Evolutionary conservation across 1,284 basidiomycete species (phyloP).

Genomic region (Dichomitus squalens): DNA sequence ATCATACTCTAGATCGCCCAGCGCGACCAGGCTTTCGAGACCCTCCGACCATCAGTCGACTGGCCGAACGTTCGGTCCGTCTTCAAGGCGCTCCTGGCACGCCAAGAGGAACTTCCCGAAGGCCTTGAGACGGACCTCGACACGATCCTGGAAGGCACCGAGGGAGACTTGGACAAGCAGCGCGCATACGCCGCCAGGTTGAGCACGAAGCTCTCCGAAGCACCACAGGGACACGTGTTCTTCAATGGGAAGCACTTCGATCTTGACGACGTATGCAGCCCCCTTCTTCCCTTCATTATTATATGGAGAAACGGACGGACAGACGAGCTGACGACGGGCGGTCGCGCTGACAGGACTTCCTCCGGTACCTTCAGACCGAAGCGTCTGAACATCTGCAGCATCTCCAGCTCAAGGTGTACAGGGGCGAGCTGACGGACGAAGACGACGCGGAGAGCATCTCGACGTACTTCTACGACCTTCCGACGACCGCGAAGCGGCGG

Average conservation of each 20-base stretch:
- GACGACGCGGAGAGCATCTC: slow-evolving; percentile 53
- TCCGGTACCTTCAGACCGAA: slow-evolving; percentile 67
- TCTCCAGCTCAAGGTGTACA: slow-evolving; percentile 75
- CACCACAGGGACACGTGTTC: slow-evolving; percentile 67
- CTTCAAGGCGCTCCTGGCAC: slow-evolving; percentile 43
- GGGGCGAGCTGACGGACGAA: slow-evolving; percentile 57
- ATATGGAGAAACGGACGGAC: background rate
- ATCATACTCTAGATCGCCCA: slow-evolving; percentile 38
- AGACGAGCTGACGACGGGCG: no score
- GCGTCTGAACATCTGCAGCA: slow-evolving; percentile 62
- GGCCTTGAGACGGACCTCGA: slow-evolving; percentile 41
- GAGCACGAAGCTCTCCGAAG: slow-evolving; percentile 41
- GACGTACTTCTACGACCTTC: slow-evolving; percentile 90
- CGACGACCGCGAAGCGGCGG: slow-evolving; percentile 67
- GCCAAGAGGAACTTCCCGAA: slow-evolving; percentile 24
- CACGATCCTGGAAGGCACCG: slow-evolving; percentile 38
- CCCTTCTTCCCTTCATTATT: background rate
- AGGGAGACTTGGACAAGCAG: slow-evolving; percentile 43
- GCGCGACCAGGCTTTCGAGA: slow-evolving; percentile 34
- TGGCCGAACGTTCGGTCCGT: slow-evolving; percentile 46
- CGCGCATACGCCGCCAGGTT: slow-evolving; percentile 56
- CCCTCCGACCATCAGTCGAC: slow-evolving; percentile 40
- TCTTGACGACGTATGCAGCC: slow-evolving; percentile 65
- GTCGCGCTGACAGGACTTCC: slow-evolving; percentile 54
- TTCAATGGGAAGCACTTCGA: slow-evolving; percentile 86